Percentiles rank a stretch among this genome's conserved stretches.
Conservation (phyloP, 1,284 basidiomycete genomes). For the Ganoderma leucocontextum region DNA sequence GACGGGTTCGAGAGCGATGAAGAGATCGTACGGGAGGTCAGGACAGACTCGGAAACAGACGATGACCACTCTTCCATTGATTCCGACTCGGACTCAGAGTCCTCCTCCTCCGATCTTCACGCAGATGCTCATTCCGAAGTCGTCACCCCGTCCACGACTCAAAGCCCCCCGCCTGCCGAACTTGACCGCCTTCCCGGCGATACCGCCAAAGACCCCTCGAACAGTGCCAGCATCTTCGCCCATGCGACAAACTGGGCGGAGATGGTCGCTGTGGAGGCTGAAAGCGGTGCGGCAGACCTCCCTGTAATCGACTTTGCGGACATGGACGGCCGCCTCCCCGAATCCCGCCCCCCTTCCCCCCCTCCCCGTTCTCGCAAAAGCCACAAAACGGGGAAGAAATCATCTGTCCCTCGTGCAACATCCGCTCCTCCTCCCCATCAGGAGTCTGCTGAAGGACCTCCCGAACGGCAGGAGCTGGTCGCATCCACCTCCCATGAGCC, state of each 20-base stretch:
- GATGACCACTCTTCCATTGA: constrained; percentile 63
- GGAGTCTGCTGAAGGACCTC: constrained; percentile 22
- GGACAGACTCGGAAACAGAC: constrained; percentile 70
- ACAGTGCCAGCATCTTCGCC: constrained; percentile 60
- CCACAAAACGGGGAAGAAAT: constrained; percentile 38
- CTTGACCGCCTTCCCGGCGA: constrained; percentile 44
- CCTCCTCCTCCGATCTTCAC: constrained; percentile 65
- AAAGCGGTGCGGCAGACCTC: constrained; percentile 63
- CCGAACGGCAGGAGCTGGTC: constrained; percentile 41
- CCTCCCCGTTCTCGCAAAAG: constrained; percentile 36
- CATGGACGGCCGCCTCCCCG: constrained; percentile 47
- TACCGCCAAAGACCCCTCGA: constrained; percentile 39
- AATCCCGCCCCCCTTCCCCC: constrained; percentile 34
- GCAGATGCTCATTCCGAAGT: constrained; percentile 57
- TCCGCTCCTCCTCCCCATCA: constrained; percentile 33
- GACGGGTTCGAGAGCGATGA: constrained; percentile 73
- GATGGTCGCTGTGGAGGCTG: constrained; percentile 78
- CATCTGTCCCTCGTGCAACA: constrained; percentile 29
- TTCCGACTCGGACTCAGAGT: constrained; percentile 74
- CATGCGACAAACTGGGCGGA: constrained; percentile 76
- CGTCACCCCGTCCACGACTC: constrained; percentile 70
- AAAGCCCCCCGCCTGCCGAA: constrained; percentile 57
- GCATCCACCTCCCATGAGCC: constrained; percentile 38
- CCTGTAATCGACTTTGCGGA: constrained; percentile 85
- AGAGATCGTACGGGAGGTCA: constrained; percentile 73